Percentiles rank a stretch among this genome's conserved stretches.
Conservation (phyloP, 371 early-diverging fungal genomes). For the Circinella umbellata region DNA sequence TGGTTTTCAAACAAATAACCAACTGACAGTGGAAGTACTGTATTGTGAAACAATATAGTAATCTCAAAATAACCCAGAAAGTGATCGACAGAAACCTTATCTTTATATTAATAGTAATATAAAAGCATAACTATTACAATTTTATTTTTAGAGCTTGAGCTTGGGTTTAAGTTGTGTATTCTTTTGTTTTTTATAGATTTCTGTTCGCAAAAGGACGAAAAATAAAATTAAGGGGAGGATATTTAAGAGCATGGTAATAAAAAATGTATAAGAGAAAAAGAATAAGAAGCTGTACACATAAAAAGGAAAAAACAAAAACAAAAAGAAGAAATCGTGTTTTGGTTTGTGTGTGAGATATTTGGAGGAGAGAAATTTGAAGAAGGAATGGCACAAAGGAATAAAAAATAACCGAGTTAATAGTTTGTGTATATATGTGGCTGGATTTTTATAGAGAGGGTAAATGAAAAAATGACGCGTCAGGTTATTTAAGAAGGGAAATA, state of each 20-base stretch:
- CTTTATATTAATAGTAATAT: background rate
- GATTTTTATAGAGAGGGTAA: background rate
- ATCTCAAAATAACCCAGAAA: too few relatives aligned
- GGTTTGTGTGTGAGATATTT: too few relatives aligned
- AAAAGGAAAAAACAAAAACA: background rate
- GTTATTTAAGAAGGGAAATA: background rate
- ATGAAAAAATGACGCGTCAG: background rate
- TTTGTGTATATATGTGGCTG: too few relatives aligned
- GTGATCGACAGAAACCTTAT: too few relatives aligned
- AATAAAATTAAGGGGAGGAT: background rate
- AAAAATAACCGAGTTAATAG: background rate
- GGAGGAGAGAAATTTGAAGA: background rate
- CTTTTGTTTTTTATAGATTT: background rate
- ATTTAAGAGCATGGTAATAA: slow-evolving; percentile 1
- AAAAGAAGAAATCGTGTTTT: too few relatives aligned
- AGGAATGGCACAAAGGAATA: background rate
- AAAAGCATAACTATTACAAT: slow-evolving; percentile 3
- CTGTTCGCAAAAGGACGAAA: background rate
- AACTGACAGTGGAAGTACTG: too few relatives aligned
- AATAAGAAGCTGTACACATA: slow-evolving; percentile 1
- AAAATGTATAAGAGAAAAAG: background rate
- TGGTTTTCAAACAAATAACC: too few relatives aligned
- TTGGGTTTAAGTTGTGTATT: too few relatives aligned
- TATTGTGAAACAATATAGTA: too few relatives aligned
- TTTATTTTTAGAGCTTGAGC: too few relatives aligned